Evolutionary conservation across 2,329 filamentous ascomycete species (phyloP).

Genomic region (Colletotrichum lentis): DNA sequence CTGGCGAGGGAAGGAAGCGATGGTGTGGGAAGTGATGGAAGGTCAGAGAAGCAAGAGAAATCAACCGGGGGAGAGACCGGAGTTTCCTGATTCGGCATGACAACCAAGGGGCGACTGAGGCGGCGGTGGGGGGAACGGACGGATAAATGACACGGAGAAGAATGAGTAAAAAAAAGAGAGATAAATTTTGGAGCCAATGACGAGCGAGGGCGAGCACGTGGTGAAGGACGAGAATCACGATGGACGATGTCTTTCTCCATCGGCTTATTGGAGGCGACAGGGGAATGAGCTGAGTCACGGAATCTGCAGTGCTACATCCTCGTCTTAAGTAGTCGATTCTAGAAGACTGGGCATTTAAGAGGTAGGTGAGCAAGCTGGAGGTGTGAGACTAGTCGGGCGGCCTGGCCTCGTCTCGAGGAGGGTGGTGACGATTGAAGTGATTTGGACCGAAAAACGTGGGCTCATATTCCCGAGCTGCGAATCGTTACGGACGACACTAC

Average conservation of each 20-base stretch:
- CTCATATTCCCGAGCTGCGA: background rate
- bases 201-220: constrained; percentile 23
- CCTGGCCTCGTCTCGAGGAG: background rate
- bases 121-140: constrained; percentile 6
- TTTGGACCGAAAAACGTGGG: background rate
- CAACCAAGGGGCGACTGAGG: background rate
- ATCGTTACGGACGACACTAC: background rate
- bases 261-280: background rate
- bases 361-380: background rate
- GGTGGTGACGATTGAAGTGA: background rate
- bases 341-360: background rate
- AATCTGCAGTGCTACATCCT: background rate
- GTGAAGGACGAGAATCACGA: constrained; percentile 17
- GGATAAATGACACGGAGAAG: constrained; percentile 2
- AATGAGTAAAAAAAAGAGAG: background rate
- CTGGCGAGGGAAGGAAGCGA: background rate
- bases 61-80: constrained; percentile 8
- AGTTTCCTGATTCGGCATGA: constrained; percentile 30
- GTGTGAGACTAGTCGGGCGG: background rate
- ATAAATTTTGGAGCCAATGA: background rate
- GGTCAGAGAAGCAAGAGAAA: constrained; percentile 21
- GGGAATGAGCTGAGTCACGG: constrained; percentile 11
- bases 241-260: background rate
- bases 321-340: background rate
- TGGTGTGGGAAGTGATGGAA: constrained; percentile 22